Conservation (phyloP, 192 early-diverging fungal species). For the Podila minutissima region DNA sequence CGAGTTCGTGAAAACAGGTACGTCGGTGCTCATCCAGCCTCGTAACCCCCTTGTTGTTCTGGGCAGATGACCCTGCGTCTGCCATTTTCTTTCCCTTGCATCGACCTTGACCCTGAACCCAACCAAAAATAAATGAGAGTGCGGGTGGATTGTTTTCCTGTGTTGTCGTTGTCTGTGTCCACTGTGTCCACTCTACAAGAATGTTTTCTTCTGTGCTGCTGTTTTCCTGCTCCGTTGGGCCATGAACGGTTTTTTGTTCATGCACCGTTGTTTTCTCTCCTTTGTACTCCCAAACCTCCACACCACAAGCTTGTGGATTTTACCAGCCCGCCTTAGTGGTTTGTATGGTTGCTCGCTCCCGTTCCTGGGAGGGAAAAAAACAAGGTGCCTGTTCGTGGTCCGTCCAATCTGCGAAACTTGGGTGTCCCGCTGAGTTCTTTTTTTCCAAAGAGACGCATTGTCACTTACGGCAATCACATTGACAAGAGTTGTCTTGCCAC, state of each 20-base stretch:
- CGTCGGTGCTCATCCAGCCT: too few species aligned
- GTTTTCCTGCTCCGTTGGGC: not conserved
- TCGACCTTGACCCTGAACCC: too few species aligned
- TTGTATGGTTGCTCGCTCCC: not conserved
- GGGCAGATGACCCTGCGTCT: too few species aligned
- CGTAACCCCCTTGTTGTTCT: too few species aligned
- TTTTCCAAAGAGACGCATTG: not conserved
- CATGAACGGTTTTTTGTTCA: not conserved
- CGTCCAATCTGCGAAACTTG: too few species aligned
- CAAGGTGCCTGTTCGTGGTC: not conserved
- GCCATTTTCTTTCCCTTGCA: too few species aligned
- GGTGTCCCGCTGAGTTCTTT: too few species aligned
- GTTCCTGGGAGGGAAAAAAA: not conserved
- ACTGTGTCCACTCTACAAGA: not conserved
- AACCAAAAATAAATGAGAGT: too few species aligned
- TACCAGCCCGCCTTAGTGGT: too few species aligned
- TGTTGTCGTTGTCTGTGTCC: not conserved
- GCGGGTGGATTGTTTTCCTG: not conserved
- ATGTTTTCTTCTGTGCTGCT: not conserved
- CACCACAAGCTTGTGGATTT: not conserved
- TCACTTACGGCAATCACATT: constrained; percentile 84
- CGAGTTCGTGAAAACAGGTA: too few species aligned
- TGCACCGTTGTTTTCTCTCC: not conserved
- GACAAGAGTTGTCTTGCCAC: constrained; percentile 88
- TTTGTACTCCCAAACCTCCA: not conserved